A percentile compares a stretch with the other conserved stretches of the same genome.
Evolutionary conservation across 2,329 filamentous ascomycete genomes (phyloP).

Genomic region (Septoria petroselini): DNA sequence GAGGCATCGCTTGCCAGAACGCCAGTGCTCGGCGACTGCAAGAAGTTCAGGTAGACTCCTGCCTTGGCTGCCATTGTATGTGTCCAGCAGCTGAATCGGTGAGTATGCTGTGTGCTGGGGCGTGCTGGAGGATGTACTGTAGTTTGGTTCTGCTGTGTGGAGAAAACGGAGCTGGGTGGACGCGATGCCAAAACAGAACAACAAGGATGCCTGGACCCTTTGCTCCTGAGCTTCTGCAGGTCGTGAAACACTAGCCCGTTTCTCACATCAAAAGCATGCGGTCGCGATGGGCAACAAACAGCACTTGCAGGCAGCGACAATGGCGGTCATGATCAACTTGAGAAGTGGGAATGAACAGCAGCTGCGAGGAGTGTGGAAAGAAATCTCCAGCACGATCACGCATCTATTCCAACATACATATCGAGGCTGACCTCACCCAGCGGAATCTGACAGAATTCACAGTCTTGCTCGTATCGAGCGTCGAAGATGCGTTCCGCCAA

Average conservation of each 20-base stretch:
- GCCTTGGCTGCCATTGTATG: slow-evolving; percentile 37
- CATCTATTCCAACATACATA: slow-evolving; percentile 24
- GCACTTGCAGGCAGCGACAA: too few relatives aligned
- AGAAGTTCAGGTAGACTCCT: slow-evolving; percentile 46
- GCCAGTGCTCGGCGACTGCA: slow-evolving; percentile 44
- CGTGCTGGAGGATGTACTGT: background rate
- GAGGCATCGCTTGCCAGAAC: slow-evolving; percentile 47
- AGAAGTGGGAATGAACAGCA: too few relatives aligned
- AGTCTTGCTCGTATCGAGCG: slow-evolving; percentile 13
- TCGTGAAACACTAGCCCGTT: too few relatives aligned
- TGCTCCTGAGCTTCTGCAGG: too few relatives aligned
- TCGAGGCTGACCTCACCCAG: slow-evolving; percentile 20
- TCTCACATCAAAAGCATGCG: too few relatives aligned
- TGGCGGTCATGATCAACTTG: too few relatives aligned
- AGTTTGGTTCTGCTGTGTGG: background rate
- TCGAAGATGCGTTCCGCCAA: slow-evolving; percentile 24
- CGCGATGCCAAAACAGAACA: background rate
- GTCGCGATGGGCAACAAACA: too few relatives aligned
- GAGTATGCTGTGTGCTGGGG: background rate
- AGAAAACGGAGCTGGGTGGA: background rate
- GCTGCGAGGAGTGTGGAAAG: background rate
- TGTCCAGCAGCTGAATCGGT: background rate
- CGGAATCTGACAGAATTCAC: slow-evolving; percentile 22
- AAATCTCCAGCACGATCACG: slow-evolving; percentile 2
- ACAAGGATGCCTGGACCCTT: too few relatives aligned